A percentile compares a stretch with the other conserved stretches of the same genome.
phyloP scores from a whole-genome alignment of 192 early-diverging fungal species.

The Dissophora globulifera region DNA sequence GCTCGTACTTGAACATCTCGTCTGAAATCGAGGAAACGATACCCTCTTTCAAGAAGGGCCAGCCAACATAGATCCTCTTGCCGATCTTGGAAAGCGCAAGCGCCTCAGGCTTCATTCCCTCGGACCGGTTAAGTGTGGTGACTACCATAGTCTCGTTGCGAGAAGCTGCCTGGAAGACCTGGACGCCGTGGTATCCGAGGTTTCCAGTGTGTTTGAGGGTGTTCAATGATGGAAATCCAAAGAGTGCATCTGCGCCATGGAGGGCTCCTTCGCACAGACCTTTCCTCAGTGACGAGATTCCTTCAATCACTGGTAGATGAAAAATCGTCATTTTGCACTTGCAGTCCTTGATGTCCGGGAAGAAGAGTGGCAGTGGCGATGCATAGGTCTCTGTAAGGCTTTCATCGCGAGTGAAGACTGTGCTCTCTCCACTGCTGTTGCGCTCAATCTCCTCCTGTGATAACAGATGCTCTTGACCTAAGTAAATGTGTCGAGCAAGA shows the following conservation, averaged over 20 bases:
- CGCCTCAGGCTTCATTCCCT: constrained; percentile 62
- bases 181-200: constrained; percentile 82
- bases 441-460: constrained; percentile 67
- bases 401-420: constrained; percentile 70
- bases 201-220: constrained; percentile 77
- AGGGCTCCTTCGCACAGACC: constrained; percentile 72
- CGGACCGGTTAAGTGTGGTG: constrained; percentile 63
- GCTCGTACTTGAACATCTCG: constrained; percentile 68
- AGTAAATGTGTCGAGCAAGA: background rate
- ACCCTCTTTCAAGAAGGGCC: constrained; percentile 91
- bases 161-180: constrained; percentile 70
- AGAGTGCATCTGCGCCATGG: constrained; percentile 67
- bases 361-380: constrained; percentile 70
- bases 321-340: constrained; percentile 56
- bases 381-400: constrained; percentile 52
- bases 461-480: constrained; percentile 68
- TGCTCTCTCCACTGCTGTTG: constrained; percentile 70
- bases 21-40: constrained; percentile 80
- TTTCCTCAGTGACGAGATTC: constrained; percentile 60
- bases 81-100: constrained; percentile 68
- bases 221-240: constrained; percentile 93
- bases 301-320: constrained; percentile 70
- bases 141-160: constrained; percentile 81
- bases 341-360: constrained; percentile 75
- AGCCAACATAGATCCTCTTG: constrained; percentile 74